Evolutionary conservation across 805 yeast species (phyloP), one percentile per base, ranked within the genome.

Genomic region (Hanseniaspora pseudoguilliermondii): DNA sequence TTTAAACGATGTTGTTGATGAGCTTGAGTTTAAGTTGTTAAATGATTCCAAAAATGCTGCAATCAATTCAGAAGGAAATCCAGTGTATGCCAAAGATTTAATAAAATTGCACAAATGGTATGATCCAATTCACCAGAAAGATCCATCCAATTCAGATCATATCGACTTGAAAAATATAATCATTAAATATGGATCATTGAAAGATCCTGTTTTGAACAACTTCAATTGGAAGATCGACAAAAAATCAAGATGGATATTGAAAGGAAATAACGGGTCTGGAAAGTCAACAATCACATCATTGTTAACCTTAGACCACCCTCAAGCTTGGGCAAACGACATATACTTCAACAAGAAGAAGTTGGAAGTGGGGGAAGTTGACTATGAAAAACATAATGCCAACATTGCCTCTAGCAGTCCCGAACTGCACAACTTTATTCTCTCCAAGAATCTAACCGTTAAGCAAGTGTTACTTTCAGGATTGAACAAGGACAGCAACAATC

Each of bases 231-330:
- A 69, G 8, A 83, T 89, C 13, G 71, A 73, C 3, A 72, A 72
- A 44, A 95, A 95, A 4, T 85, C 87, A 39, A 83, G 79, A 63
- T 88, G 97, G 95, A 95, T 93, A 65, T 75, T 91, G 34, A 72
- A 84, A 57, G 98, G 98, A 2, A 79, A 81, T 57, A 91, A 93
- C 61, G 98, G 98, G 0, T 77, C 95, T 0, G 98, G 98, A 0
- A 91, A 91, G 66, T 86, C 96, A 1, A 93, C 98, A 0, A 69
- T 91, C 25, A 69, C 93, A 16, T 80, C 97, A 2, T 67, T 93
- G 47, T 74, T 91, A 32, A 89, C 96, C 0, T 89, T 95, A 4
- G 98, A 91, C 63, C 98, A 91, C 66, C 98, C 98, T 1, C 96
- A 91, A 69, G 83, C 96, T 1, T 91, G 97, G 97, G 83, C 80